These are phyloP conservation scores for Tagetes erecta DNA, from an alignment of 129 eudicot genomes.

Conservation along the genomic window DNA sequence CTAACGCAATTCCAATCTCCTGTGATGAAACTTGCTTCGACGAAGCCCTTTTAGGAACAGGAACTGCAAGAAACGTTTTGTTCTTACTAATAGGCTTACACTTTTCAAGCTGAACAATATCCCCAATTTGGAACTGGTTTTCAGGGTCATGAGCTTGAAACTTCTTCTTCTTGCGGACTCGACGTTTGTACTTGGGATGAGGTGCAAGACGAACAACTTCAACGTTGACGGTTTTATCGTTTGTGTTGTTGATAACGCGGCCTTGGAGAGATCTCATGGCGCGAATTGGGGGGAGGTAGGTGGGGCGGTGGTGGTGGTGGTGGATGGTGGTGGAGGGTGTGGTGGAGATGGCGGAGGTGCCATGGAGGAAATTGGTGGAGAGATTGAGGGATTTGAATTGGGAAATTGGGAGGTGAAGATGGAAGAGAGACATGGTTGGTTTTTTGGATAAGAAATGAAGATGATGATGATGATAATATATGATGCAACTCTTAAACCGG, in stretches of 20 bases:
- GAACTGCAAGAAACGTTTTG: constrained; percentile 74
- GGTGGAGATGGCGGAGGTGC: constrained; percentile 49
- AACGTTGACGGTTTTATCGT: constrained; percentile 85
- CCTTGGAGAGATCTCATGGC: constrained; percentile 82
- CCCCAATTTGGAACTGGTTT: constrained; percentile 74
- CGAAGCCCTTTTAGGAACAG: constrained; percentile 41
- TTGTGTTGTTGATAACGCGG: constrained; percentile 68
- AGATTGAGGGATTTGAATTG: constrained; percentile 68
- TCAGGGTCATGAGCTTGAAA: constrained; percentile 92
- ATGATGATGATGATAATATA: constrained; percentile 22
- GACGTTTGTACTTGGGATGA: constrained; percentile 90
- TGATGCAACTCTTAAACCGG: too few species aligned
- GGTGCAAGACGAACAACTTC: constrained; percentile 85
- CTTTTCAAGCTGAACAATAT: constrained; percentile 75
- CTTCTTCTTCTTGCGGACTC: constrained; percentile 86
- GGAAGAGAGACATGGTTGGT: constrained; percentile 60
- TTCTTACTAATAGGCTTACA: constrained; percentile 82
- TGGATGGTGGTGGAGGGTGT: constrained; percentile 36
- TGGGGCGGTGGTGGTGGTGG: constrained; percentile 26
- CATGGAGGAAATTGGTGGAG: constrained; percentile 72
- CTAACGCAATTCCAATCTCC: constrained; percentile 63
- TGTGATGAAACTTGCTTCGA: constrained; percentile 26
- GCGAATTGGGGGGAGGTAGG: constrained; percentile 48
- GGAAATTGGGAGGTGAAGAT: constrained; percentile 58
- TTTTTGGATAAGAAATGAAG: constrained; percentile 20